Base-by-base conservation (phyloP, 1,284 basidiomycete species). In the Neonothopanus nambi region DNA sequence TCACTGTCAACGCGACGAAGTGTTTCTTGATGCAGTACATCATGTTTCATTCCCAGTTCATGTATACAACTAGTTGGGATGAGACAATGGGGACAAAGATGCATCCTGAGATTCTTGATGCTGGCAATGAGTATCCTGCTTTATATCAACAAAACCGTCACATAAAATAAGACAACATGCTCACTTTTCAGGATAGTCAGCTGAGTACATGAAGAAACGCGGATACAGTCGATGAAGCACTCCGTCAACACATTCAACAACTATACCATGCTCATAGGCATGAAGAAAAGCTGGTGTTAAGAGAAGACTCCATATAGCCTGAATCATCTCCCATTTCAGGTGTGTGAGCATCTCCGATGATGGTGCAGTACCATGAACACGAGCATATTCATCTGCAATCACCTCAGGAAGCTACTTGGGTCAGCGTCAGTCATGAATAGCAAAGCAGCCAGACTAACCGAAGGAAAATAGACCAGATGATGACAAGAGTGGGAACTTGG, bases 71-170 rank as follows among this genome's bases (percentile, higher is more conserved):
- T 45, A 9, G 67, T n/a, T n/a, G 65, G 46, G 69, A 70, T 3
- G n/a, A n/a, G n/a, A n/a, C n/a, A n/a, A n/a, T n/a, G n/a, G n/a
- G n/a, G n/a, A n/a, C n/a, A n/a, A n/a, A 62, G 65, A 47, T 52
- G 66, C 4, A 47, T 21, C 1, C 67, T 64, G 12, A 62, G 48
- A 42, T 65, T 56, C 17, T 59, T 57, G 8, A 72, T 60, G 7
- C 61, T 62, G 0, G 65, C 63, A 5, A 71, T 42, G 1, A 72
- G 51, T 11, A 65, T 55, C 48, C 70, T 72, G n/a, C n/a, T n/a
- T n/a, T n/a, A n/a, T n/a, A n/a, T n/a, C n/a, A n/a, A n/a, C n/a
- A n/a, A n/a, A n/a, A n/a, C n/a, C n/a, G n/a, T n/a, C n/a, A n/a
- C n/a, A n/a, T n/a, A n/a, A n/a, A n/a, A n/a, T n/a, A n/a, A n/a